Conservation (phyloP, 2,329 filamentous ascomycete genomes). For the Tolypocladium amazonense region DNA sequence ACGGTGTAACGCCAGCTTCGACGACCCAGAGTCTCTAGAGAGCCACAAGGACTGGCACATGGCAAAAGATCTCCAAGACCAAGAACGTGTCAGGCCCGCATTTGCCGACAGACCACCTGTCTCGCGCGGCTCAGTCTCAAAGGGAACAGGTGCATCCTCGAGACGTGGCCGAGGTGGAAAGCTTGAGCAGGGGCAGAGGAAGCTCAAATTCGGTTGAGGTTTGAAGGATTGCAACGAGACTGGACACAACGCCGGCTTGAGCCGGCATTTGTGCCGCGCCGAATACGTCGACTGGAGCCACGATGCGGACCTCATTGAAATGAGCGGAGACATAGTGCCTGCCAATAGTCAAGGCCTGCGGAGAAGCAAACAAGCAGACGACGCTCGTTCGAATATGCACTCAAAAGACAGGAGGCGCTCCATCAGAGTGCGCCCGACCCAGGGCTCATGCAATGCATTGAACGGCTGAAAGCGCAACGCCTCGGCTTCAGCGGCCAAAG, state of each 20-base stretch:
- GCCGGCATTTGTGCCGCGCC: neutral
- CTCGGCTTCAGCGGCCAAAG: neutral
- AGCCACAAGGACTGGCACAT: slow-evolving; percentile 94
- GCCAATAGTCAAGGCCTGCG: neutral
- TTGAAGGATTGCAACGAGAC: neutral
- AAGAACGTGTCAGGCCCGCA: slow-evolving; percentile 41
- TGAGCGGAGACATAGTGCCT: neutral
- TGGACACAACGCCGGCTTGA: neutral
- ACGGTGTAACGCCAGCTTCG: slow-evolving; percentile 54
- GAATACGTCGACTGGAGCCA: neutral
- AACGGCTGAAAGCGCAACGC: neutral
- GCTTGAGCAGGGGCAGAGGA: slow-evolving; percentile 49
- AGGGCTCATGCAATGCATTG: neutral
- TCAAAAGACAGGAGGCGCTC: neutral
- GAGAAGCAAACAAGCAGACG: neutral
- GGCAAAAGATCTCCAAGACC: slow-evolving; percentile 70
- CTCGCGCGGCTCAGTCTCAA: slow-evolving; percentile 18
- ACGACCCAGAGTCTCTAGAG: slow-evolving; percentile 44
- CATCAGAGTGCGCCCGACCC: neutral
- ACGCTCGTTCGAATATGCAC: neutral
- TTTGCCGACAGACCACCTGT: slow-evolving; percentile 27
- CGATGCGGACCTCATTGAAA: neutral
- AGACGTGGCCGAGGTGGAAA: slow-evolving; percentile 29
- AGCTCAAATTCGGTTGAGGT: slow-evolving; percentile 46
- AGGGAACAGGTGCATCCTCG: slow-evolving; percentile 23